A percentile compares a stretch with the other conserved stretches of the same genome.
phyloP scores from a whole-genome alignment of 2,329 filamentous ascomycete species.

The Fusarium luffae region DNA sequence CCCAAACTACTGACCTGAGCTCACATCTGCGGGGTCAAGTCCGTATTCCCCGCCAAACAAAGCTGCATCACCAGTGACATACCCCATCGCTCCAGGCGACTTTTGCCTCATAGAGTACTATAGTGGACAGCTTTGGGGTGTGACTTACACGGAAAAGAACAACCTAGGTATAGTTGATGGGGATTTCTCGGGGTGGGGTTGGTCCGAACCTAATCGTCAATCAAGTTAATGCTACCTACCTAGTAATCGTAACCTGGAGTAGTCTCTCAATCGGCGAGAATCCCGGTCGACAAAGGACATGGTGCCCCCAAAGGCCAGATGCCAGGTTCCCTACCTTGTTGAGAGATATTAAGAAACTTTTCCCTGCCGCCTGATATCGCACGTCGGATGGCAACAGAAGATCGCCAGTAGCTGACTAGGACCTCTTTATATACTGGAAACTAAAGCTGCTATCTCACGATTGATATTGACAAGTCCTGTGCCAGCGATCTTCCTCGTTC shows the following conservation, averaged over 20 bases:
- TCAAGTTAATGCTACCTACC: conserved; percentile 14
- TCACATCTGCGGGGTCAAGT: conserved; percentile 42
- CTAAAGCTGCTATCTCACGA: neutral
- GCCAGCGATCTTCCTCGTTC: neutral
- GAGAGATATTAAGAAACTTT: neutral
- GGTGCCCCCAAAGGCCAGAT: conserved; percentile 29
- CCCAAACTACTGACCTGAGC: conserved; percentile 21
- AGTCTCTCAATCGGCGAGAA: conserved; percentile 38
- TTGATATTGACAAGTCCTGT: neutral
- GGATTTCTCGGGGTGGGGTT: conserved; percentile 45
- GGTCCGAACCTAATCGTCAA: conserved; percentile 30
- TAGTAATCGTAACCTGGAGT: neutral
- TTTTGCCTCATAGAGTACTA: conserved; percentile 5
- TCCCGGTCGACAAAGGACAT: conserved; percentile 24
- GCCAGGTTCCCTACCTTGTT: neutral
- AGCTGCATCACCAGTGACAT: conserved; percentile 4
- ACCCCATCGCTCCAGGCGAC: conserved; percentile 2
- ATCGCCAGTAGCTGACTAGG: neutral
- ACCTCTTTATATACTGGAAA: conserved; percentile 1
- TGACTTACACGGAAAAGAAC: conserved; percentile 11
- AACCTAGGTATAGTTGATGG: conserved; percentile 16
- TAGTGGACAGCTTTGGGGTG: conserved; percentile 32
- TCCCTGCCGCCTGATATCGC: neutral
- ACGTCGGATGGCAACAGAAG: neutral
- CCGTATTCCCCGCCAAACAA: conserved; percentile 38